Evolutionary conservation across 257 asterid species (phyloP), one percentile per base, ranked within the genome.

Genomic region (Voacanga thouarsii): DNA sequence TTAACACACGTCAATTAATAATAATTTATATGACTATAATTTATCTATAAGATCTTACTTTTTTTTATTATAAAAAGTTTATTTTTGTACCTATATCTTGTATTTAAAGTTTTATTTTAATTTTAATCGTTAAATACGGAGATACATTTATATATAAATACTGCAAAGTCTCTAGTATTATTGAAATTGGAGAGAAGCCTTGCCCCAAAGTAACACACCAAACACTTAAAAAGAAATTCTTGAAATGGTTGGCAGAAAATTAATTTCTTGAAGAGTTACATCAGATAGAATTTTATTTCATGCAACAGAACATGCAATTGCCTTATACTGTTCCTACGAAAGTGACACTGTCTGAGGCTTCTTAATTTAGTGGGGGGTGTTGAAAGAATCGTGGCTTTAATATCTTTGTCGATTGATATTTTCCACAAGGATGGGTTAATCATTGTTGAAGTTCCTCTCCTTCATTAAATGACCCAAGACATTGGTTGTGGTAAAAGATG

Each of bases 401-500:
- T 53, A 75, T 82, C 59, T 21, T 56, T 78, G 43, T 14, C 43
- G 0, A 15, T 49, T 43, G 44, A 23, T 47, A 23, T 72, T 78
- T 23, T 44, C 21, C 67, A 51, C 55, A 30, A 16, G 43, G 57
- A 39, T 39, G 14, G 75, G 41, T 71, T 71, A 71, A 71, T 45
- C 44, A 51, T 56, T 74, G 59, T 66, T 66, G 79, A 77, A 5
- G 15, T 56, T 74, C 33, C 19, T 23, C 69, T 21, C 50, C n/a
- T 73, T 73, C 49, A 53, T 74, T 73, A 19, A 71, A 65, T n/a
- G 19, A 14, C 68, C 74, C 37, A 18, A 30, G 26, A 26, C 61
- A 37, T 28, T 74, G 76, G 72, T 79, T 79, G 66, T 49, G 39
- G 74, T 63, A 63, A 47, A 74, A 79, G 83, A 79, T 83, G 83